A percentile compares a stretch with the other conserved stretches of the same genome.
These are phyloP conservation scores for Abelmoschus esculentus DNA, from an alignment of 345 rosid species.

Conservation along the genomic window DNA sequence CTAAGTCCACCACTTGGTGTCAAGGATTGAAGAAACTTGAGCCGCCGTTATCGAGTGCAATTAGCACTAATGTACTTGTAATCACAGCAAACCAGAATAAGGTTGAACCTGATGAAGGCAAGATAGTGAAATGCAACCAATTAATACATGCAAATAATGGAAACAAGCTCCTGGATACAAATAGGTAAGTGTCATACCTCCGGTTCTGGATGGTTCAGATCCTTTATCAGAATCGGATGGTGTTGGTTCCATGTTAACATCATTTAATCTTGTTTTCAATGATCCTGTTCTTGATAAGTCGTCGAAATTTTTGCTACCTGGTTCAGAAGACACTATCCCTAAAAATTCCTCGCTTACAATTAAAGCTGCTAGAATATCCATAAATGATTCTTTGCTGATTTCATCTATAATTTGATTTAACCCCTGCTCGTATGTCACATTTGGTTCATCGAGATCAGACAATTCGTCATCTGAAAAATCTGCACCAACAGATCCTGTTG, in stretches of 20 bases:
- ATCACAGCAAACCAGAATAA: constrained; percentile 67
- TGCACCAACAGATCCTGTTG: constrained; percentile 32
- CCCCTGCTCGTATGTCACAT: constrained; percentile 22
- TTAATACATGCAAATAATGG: not conserved
- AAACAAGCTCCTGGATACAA: not conserved
- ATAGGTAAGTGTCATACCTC: constrained; percentile 22
- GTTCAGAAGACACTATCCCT: constrained; percentile 89
- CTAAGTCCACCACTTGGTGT: constrained; percentile 17
- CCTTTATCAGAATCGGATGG: constrained; percentile 28
- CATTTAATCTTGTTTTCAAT: constrained; percentile 24
- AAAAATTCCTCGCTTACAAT: constrained; percentile 94
- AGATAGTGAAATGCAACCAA: constrained; percentile 11
- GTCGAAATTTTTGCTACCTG: constrained; percentile 47
- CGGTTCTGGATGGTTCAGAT: constrained; percentile 27
- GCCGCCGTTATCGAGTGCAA: constrained; percentile 62
- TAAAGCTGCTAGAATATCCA: constrained; percentile 88
- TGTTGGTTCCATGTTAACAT: constrained; percentile 25
- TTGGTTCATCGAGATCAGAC: constrained; percentile 61
- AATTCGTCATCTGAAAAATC: constrained; percentile 72
- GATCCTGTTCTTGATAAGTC: constrained; percentile 31
- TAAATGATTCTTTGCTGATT: constrained; percentile 73
- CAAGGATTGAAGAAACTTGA: constrained; percentile 90
- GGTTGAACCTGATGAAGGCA: constrained; percentile 52
- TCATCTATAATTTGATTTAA: constrained; percentile 30
- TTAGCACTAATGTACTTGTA: constrained; percentile 58